A percentile compares a stretch with the other conserved stretches of the same genome.
Evolutionary conservation across 2,329 filamentous ascomycete species (phyloP).

Genomic region (Monilinia polystroma): DNA sequence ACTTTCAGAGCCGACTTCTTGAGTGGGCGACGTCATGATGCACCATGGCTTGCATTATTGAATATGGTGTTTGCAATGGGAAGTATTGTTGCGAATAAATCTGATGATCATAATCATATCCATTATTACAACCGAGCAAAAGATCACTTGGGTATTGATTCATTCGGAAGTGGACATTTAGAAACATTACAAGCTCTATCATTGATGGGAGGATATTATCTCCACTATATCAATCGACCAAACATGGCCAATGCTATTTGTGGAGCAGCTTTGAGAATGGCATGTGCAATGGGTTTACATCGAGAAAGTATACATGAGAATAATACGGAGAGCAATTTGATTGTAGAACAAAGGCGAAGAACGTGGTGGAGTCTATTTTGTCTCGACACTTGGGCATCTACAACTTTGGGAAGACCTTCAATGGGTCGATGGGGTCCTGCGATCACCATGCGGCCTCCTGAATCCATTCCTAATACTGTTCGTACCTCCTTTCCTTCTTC

Average conservation of each 20-base stretch:
- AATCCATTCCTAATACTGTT: conserved; percentile 42
- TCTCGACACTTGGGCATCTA: conserved; percentile 71
- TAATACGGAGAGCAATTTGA: conserved; percentile 37
- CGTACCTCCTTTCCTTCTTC: conserved; percentile 19
- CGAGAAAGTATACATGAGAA: conserved; percentile 53
- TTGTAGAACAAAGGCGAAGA: conserved; percentile 60
- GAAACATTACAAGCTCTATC: conserved; percentile 71
- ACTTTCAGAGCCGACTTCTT: conserved; percentile 66
- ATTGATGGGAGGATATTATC: conserved; percentile 72
- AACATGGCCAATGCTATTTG: conserved; percentile 74
- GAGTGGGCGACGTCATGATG: conserved; percentile 61
- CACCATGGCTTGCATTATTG: conserved; percentile 68
- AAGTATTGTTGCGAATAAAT: conserved; percentile 63
- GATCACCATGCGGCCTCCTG: conserved; percentile 64
- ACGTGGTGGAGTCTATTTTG: conserved; percentile 77
- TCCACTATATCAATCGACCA: conserved; percentile 74
- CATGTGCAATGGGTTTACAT: conserved; percentile 70
- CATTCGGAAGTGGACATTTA: conserved; percentile 68
- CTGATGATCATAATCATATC: conserved; percentile 63
- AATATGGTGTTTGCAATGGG: conserved; percentile 78
- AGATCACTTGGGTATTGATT: conserved; percentile 64
- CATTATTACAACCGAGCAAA: conserved; percentile 69
- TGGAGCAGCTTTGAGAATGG: conserved; percentile 70
- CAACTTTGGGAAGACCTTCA: conserved; percentile 68
- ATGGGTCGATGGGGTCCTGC: conserved; percentile 66